phyloP scores from a whole-genome alignment of 2,329 filamentous ascomycete genomes.

The Colletotrichum sp. region DNA sequence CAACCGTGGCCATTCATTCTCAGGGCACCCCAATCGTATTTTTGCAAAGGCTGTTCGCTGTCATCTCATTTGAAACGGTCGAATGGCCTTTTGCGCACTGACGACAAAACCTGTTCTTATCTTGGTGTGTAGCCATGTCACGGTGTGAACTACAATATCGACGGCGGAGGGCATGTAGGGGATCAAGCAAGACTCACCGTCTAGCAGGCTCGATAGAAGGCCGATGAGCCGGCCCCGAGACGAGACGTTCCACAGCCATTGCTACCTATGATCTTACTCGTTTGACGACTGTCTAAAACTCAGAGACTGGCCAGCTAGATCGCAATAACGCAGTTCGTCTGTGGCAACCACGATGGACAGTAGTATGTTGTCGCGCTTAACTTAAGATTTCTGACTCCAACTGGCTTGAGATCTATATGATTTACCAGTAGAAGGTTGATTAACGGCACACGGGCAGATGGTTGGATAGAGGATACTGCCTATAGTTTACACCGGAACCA shows the following conservation, averaged over 20 bases:
- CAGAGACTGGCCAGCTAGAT: neutral
- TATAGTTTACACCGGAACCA: neutral
- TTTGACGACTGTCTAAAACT: neutral
- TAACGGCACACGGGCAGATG: neutral
- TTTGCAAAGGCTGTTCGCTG: neutral
- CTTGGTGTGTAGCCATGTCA: neutral
- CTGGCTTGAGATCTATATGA: no score
- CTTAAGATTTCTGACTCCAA: no score
- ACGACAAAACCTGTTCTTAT: no score
- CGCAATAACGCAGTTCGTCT: neutral
- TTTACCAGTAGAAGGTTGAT: no score
- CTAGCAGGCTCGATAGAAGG: neutral
- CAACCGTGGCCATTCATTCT: neutral
- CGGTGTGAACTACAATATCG: neutral
- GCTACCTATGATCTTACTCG: fast-evolving
- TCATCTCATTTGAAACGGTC: neutral
- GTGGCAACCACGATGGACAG: neutral
- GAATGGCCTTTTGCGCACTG: no score
- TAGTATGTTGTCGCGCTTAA: neutral
- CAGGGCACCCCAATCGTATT: neutral
- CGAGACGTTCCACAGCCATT: neutral
- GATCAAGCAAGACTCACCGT: neutral
- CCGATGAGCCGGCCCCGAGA: neutral
- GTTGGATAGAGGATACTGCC: neutral
- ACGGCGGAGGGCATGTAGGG: neutral